These are phyloP conservation scores for Jaapia argillacea DNA, from an alignment of 768 basidiomycete species.

Conservation along the genomic window DNA sequence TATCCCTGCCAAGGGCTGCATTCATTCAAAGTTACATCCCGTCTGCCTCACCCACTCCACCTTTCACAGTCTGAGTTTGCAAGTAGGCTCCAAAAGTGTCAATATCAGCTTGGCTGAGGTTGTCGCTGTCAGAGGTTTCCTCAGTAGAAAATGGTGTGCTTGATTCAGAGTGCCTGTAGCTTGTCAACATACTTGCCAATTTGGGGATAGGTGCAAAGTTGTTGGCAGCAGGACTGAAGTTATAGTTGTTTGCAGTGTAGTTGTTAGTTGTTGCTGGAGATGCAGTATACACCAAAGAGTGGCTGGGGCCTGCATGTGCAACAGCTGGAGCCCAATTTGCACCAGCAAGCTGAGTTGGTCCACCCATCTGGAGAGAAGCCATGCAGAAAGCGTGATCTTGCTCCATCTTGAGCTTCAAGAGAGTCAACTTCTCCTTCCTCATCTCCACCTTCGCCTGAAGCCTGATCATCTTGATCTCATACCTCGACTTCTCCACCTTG, in stretches of 20 bases:
- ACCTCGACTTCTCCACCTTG: too few species aligned
- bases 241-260: not conserved
- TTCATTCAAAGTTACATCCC: not conserved
- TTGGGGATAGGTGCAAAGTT: too few species aligned
- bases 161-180: too few species aligned
- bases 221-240: not conserved
- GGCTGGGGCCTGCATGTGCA: constrained; percentile 1
- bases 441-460: too few species aligned
- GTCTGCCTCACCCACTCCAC: too few species aligned
- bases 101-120: too few species aligned
- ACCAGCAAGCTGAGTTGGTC: constrained; percentile 2
- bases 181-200: too few species aligned
- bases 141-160: not conserved
- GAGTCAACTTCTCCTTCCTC: too few species aligned
- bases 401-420: constrained; percentile 1
- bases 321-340: not conserved
- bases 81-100: not conserved
- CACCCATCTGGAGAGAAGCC: too few species aligned
- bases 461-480: too few species aligned
- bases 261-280: not conserved
- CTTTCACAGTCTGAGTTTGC: not conserved
- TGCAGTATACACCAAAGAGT: not conserved
- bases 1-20: not conserved
- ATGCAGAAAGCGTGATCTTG: too few species aligned
- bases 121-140: too few species aligned